Conservation (phyloP, 495 filamentous ascomycete genomes). For the Penicillium pancosmium region DNA sequence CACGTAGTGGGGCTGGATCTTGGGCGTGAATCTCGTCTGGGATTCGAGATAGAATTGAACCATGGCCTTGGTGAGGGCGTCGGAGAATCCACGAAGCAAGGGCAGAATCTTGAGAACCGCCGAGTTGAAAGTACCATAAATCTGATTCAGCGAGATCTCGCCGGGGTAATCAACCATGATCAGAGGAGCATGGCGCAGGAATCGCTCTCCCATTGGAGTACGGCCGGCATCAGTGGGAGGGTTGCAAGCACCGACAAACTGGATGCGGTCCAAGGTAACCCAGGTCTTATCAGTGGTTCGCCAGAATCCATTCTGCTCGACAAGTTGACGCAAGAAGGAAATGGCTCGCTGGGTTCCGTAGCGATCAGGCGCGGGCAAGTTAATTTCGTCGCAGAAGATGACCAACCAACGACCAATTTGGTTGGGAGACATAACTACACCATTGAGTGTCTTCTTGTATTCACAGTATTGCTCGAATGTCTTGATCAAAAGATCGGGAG, state of each 20-base stretch:
- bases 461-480: slow-evolving; percentile 99
- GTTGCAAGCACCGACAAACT: slow-evolving; percentile 99
- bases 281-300: slow-evolving; percentile 95
- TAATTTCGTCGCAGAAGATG: slow-evolving; percentile 99
- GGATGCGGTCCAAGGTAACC: slow-evolving; percentile 96
- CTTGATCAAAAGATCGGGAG: slow-evolving; percentile 95
- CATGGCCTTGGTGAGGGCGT: slow-evolving; percentile 95
- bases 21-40: slow-evolving; percentile 87
- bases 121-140: slow-evolving; percentile 98
- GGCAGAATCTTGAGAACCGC: slow-evolving; percentile 97
- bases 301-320: slow-evolving; percentile 99
- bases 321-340: slow-evolving; percentile 92
- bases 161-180: slow-evolving; percentile 99
- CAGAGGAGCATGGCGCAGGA: slow-evolving; percentile 91
- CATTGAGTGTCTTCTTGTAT: slow-evolving; percentile 96
- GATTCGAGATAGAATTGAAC: slow-evolving; percentile 95
- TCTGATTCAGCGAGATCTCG: slow-evolving; percentile 89
- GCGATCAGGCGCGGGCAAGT: slow-evolving; percentile 95
- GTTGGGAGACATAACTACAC: slow-evolving; percentile 90
- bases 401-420: slow-evolving; percentile 98
- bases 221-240: slow-evolving; percentile 98
- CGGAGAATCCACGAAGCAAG: slow-evolving; percentile 90
- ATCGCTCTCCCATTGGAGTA: slow-evolving; percentile 89
- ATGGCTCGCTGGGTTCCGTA: slow-evolving; percentile 98
- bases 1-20: slow-evolving; percentile 97